Percentiles rank a stretch among this genome's conserved stretches.
phyloP scores from a whole-genome alignment of 2,329 filamentous ascomycete genomes.

The Botrytis hyacinthi region DNA sequence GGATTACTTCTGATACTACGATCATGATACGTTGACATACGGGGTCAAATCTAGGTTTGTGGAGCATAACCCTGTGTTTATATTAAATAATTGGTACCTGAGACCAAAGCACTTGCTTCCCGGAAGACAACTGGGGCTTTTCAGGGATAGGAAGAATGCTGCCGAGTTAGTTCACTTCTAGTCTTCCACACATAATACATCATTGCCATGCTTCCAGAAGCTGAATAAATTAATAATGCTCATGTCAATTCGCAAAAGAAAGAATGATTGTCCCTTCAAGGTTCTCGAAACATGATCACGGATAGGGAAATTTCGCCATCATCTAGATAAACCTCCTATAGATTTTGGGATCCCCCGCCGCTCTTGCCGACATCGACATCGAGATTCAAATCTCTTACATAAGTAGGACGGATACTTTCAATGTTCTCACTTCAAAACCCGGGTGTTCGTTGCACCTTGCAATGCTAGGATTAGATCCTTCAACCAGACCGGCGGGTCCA shows the following conservation, averaged over 20 bases:
- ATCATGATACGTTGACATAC: neutral
- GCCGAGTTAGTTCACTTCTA: neutral
- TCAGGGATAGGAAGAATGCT: neutral
- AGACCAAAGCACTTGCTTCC: neutral
- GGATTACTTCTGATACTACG: neutral
- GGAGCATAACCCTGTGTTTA: neutral
- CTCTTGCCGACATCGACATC: neutral
- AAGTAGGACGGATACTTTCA: neutral
- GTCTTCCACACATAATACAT: neutral
- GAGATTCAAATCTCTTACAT: neutral
- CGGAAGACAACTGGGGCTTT: conserved; percentile 4
- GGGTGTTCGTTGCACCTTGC: neutral
- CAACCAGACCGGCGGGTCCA: conserved; percentile 1
- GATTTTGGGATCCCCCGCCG: neutral
- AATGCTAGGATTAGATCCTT: neutral
- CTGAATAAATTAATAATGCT: neutral
- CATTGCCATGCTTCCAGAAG: neutral
- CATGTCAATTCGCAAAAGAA: neutral
- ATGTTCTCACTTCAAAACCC: neutral
- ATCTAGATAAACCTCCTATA: neutral
- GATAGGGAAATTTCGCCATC: neutral
- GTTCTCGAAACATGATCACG: neutral
- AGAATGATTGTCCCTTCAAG: neutral
- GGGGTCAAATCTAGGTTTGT: conserved; percentile 6
- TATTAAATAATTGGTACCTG: neutral